Evolutionary conservation across 2,329 filamentous ascomycete genomes (phyloP).

Genomic region (Xylariaceae sp.): DNA sequence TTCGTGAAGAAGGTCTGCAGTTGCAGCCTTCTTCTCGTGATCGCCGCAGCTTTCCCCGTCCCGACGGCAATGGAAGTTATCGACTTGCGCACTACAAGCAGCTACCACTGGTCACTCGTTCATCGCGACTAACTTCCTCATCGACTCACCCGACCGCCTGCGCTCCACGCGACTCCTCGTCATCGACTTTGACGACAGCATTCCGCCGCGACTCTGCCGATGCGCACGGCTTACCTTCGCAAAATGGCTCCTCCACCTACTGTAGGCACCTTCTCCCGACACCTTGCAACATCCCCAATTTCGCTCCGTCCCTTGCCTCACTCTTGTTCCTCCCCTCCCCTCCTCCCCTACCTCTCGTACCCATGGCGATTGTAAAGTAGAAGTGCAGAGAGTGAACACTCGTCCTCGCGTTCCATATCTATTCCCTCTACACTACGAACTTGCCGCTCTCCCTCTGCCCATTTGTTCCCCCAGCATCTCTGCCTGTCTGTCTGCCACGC

Average conservation of each 20-base stretch:
- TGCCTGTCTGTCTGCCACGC: conserved; percentile 1
- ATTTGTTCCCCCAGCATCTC: background rate
- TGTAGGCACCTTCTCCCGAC: conserved; percentile 8
- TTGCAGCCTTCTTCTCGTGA: no score
- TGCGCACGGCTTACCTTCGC: no score
- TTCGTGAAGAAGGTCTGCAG: no score
- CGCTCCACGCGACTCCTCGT: background rate
- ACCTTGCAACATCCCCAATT: background rate
- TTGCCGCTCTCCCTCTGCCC: conserved; percentile 2
- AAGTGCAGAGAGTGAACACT: background rate
- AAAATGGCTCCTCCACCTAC: background rate
- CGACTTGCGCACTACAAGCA: conserved; percentile 2
- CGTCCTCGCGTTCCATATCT: conserved; percentile 2
- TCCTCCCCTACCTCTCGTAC: background rate
- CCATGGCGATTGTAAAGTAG: conserved; percentile 5
- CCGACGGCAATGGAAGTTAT: conserved; percentile 19
- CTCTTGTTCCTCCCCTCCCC: background rate
- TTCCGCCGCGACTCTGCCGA: background rate
- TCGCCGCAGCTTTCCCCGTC: background rate
- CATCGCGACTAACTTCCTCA: background rate
- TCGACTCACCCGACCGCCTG: no score
- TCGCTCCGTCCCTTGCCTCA: background rate
- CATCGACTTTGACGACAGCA: background rate
- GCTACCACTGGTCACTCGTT: conserved; percentile 17
- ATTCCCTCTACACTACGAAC: conserved; percentile 1